These are phyloP conservation scores for Ustulina deusta DNA, from an alignment of 2,329 filamentous ascomycete genomes.

Conservation along the genomic window DNA sequence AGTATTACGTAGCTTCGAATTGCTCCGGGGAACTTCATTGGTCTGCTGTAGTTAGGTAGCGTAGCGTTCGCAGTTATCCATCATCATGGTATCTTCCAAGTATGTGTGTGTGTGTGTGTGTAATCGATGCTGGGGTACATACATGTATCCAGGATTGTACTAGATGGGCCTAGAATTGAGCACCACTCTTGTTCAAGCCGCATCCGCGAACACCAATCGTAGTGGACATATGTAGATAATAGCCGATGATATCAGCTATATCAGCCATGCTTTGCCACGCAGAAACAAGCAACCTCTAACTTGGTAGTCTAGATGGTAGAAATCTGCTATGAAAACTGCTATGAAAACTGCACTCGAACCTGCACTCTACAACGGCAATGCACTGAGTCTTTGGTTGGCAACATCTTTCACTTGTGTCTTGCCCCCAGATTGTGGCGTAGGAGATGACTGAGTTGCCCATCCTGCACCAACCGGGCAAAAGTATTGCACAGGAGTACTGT, in stretches of 20 bases:
- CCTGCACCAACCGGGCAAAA: background rate
- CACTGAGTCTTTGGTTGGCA: background rate
- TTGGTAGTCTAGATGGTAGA: no score
- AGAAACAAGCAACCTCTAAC: background rate
- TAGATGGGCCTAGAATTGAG: background rate
- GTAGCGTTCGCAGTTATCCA: conserved; percentile 21
- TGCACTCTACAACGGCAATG: background rate
- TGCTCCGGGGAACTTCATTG: background rate
- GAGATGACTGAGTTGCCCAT: background rate
- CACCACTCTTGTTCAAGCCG: conserved; percentile 8
- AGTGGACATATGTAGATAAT: background rate
- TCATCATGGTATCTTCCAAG: conserved; percentile 24
- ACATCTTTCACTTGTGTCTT: background rate
- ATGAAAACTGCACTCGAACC: background rate
- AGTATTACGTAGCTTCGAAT: background rate
- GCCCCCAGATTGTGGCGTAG: background rate
- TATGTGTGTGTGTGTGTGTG: conserved; percentile 13
- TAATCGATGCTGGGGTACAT: conserved; percentile 29
- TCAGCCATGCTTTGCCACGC: background rate
- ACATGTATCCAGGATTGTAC: background rate
- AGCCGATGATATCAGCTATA: background rate
- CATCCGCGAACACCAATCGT: conserved; percentile 6
- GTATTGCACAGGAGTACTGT: background rate
- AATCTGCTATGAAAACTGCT: background rate
- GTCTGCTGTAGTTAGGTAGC: conserved; percentile 19